These are phyloP conservation scores for Oehlia diaphana DNA, from an alignment of 192 early-diverging fungal species.

Conservation along the genomic window DNA sequence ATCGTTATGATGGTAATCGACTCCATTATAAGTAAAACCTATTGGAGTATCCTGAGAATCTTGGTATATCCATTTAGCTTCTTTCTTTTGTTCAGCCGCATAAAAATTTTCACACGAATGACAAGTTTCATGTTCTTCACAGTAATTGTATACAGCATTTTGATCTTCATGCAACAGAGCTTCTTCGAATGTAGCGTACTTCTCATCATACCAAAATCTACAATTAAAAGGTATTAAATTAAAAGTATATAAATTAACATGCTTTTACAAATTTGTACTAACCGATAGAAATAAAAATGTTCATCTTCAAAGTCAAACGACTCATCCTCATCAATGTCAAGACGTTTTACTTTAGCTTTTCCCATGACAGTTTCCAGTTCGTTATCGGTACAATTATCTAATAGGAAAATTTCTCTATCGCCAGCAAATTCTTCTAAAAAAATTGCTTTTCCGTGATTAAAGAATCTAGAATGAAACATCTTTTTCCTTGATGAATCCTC, in stretches of 20 bases:
- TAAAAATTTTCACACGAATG: slow-evolving; percentile 25
- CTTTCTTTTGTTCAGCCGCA: background rate
- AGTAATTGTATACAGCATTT: slow-evolving; percentile 30
- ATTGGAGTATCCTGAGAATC: background rate
- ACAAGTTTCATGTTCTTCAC: slow-evolving; percentile 26
- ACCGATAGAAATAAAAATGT: slow-evolving; percentile 46
- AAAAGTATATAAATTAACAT: too few relatives aligned
- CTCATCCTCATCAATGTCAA: slow-evolving; percentile 41
- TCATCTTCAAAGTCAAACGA: slow-evolving; percentile 35
- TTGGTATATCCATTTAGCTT: slow-evolving; percentile 9
- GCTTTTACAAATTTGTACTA: background rate
- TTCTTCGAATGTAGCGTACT: slow-evolving; percentile 56
- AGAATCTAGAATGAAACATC: slow-evolving; percentile 50
- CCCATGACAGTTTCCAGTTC: slow-evolving; percentile 9
- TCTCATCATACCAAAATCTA: slow-evolving; percentile 58
- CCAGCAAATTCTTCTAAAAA: slow-evolving; percentile 26
- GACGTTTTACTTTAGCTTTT: slow-evolving; percentile 22
- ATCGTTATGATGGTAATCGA: slow-evolving; percentile 56
- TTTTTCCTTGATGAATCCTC: slow-evolving; percentile 29
- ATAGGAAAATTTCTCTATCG: background rate
- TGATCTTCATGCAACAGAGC: slow-evolving; percentile 38
- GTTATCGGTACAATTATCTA: slow-evolving; percentile 13
- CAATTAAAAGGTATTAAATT: background rate
- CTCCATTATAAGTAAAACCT: slow-evolving; percentile 29
- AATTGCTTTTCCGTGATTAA: slow-evolving; percentile 56